Conservation (phyloP, 2,329 filamentous ascomycete genomes). For the Talaromyces sp. region DNA sequence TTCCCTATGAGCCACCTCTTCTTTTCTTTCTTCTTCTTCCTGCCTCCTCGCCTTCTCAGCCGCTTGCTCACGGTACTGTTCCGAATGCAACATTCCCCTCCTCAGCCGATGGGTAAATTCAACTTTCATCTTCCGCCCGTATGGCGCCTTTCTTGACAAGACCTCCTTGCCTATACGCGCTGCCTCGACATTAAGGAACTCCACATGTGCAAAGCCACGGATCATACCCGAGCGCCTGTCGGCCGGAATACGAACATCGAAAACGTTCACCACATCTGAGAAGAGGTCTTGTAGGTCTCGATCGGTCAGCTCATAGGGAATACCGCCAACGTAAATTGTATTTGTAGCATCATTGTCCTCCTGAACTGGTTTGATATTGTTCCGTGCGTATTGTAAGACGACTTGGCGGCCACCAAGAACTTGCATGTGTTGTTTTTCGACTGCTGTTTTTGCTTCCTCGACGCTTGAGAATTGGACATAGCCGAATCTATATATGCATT, state of each 20-base stretch:
- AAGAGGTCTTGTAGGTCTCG: constrained; percentile 79
- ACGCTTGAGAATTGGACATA: constrained; percentile 64
- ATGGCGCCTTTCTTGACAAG: constrained; percentile 62
- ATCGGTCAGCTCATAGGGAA: constrained; percentile 84
- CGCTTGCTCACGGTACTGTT: neutral
- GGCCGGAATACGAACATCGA: constrained; percentile 78
- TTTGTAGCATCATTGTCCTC: constrained; percentile 51
- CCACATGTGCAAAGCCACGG: constrained; percentile 81
- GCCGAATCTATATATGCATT: constrained; percentile 57
- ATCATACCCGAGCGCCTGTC: constrained; percentile 79
- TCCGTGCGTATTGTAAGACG: constrained; percentile 61
- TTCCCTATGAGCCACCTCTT: neutral
- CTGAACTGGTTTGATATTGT: constrained; percentile 24
- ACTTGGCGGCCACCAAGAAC: constrained; percentile 67
- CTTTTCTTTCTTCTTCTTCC: too few relatives aligned
- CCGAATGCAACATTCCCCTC: constrained; percentile 1
- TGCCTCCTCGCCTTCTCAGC: neutral
- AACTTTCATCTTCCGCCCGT: constrained; percentile 66
- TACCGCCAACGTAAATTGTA: constrained; percentile 81
- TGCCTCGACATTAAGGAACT: constrained; percentile 70
- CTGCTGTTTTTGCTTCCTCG: constrained; percentile 58
- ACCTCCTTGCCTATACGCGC: constrained; percentile 62
- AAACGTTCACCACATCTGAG: constrained; percentile 67
- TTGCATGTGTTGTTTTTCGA: constrained; percentile 61
- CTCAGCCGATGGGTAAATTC: constrained; percentile 58